Percentiles rank a stretch among this genome's conserved stretches.
phyloP scores from a whole-genome alignment of 148 eudicot species.

The Hydrangea macrophylla region DNA sequence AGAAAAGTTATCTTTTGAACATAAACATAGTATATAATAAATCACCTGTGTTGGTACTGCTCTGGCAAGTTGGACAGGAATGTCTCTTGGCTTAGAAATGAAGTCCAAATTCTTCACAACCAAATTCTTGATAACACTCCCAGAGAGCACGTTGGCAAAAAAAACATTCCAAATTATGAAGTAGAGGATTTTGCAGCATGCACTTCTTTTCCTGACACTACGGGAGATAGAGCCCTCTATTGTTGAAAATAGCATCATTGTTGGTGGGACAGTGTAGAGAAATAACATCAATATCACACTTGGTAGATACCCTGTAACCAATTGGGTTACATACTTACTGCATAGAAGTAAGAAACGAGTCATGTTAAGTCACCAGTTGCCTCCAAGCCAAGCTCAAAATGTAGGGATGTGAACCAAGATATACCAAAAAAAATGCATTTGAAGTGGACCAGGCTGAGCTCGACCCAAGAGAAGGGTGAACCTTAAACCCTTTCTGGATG shows the following conservation, averaged over 20 bases:
- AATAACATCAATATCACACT: conserved; percentile 74
- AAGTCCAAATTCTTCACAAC: conserved; percentile 41
- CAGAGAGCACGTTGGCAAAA: conserved; percentile 73
- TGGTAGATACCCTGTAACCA: conserved; percentile 90
- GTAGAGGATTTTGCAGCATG: conserved; percentile 70
- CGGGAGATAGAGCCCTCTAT: conserved; percentile 90
- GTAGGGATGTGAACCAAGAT: no score
- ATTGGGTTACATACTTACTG: conserved; percentile 49
- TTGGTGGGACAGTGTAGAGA: conserved; percentile 66
- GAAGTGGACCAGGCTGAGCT: no score
- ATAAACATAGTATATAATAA: background rate
- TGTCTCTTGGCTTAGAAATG: conserved; percentile 41
- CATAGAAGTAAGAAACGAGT: conserved; percentile 16
- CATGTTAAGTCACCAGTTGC: no score
- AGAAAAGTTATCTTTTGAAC: conserved; percentile 6
- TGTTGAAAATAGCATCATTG: conserved; percentile 80
- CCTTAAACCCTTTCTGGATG: no score
- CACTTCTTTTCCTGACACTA: conserved; percentile 81
- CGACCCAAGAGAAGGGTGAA: no score
- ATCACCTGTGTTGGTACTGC: conserved; percentile 74
- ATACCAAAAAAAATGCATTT: no score
- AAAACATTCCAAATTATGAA: conserved; percentile 94
- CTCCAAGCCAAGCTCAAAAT: no score
- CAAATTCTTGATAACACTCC: conserved; percentile 55
- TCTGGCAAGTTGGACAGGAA: conserved; percentile 59